phyloP scores from a whole-genome alignment of 2,329 filamentous ascomycete species.

The Trichoderma asperellum region DNA sequence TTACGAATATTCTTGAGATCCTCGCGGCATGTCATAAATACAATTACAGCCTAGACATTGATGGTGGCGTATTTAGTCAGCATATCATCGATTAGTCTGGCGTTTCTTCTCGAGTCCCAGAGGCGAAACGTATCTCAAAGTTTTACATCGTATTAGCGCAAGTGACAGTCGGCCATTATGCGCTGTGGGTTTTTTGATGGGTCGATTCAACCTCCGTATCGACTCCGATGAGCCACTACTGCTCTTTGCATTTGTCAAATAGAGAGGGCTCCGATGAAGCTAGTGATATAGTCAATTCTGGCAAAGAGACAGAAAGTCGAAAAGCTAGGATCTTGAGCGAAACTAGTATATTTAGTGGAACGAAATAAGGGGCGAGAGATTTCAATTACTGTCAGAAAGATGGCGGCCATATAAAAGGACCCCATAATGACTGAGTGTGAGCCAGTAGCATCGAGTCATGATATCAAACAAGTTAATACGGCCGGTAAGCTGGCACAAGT shows the following conservation, averaged over 20 bases:
- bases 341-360: not conserved
- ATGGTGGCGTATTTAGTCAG: not conserved
- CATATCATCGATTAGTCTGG: not conserved
- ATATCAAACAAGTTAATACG: not conserved
- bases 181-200: not conserved
- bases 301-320: not conserved
- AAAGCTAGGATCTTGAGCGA: not conserved
- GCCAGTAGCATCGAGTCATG: constrained; percentile 12
- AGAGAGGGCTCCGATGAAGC: not conserved
- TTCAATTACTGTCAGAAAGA: not conserved
- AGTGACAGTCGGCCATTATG: not conserved
- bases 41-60: not conserved
- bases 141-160: not conserved
- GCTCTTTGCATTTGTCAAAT: not conserved
- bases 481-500: constrained; percentile 18
- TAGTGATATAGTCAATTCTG: not conserved
- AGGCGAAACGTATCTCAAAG: not conserved
- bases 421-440: not conserved
- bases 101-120: not conserved
- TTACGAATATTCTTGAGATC: not conserved
- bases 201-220: not conserved
- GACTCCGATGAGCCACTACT: not conserved
- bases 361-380: not conserved
- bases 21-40: not conserved
- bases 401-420: not conserved